Evolutionary conservation across 768 basidiomycete species (phyloP).

Genomic region (Trametes meyenii): DNA sequence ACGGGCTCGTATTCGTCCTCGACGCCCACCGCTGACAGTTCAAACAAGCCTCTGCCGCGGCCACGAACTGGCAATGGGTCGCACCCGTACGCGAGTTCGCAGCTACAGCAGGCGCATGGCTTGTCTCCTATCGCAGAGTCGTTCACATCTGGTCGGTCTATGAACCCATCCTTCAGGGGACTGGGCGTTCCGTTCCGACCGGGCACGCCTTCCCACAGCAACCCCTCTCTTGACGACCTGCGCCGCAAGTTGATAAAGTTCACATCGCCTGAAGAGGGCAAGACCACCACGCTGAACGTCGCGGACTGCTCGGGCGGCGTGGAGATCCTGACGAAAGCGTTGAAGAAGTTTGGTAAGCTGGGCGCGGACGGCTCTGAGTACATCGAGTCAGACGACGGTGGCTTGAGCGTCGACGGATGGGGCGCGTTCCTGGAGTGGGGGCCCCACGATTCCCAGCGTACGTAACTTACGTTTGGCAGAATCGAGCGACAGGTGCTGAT

Average conservation of each 20-base stretch:
- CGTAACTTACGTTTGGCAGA: slow-evolving; percentile 27
- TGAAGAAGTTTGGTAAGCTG: slow-evolving; percentile 87
- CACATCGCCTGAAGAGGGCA: slow-evolving; percentile 78
- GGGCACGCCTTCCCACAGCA: slow-evolving; percentile 27
- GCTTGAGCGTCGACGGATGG: slow-evolving; percentile 87
- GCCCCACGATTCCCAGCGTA: slow-evolving; percentile 53
- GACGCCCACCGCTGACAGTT: slow-evolving; percentile 43
- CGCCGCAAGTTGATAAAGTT: slow-evolving; percentile 89
- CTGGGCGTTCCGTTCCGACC: slow-evolving; percentile 44
- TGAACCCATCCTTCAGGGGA: slow-evolving; percentile 53
- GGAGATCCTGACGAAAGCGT: slow-evolving; percentile 85
- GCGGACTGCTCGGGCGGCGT: slow-evolving; percentile 78
- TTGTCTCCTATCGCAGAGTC: slow-evolving; percentile 78
- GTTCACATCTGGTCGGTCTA: slow-evolving; percentile 42
- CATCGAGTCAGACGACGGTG: slow-evolving; percentile 72
- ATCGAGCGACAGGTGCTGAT: background rate
- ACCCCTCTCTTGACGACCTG: slow-evolving; percentile 73
- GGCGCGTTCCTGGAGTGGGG: slow-evolving; percentile 74
- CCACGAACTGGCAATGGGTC: slow-evolving; percentile 46
- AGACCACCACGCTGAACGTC: slow-evolving; percentile 60
- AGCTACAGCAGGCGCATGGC: slow-evolving; percentile 37
- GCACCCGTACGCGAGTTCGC: slow-evolving; percentile 66
- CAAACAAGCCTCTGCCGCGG: slow-evolving; percentile 47
- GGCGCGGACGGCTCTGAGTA: slow-evolving; percentile 48
- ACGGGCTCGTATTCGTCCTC: slow-evolving; percentile 53